These are phyloP conservation scores for Musa itinerans DNA, from an alignment of 176 grass and related monocot species.

Conservation along the genomic window DNA sequence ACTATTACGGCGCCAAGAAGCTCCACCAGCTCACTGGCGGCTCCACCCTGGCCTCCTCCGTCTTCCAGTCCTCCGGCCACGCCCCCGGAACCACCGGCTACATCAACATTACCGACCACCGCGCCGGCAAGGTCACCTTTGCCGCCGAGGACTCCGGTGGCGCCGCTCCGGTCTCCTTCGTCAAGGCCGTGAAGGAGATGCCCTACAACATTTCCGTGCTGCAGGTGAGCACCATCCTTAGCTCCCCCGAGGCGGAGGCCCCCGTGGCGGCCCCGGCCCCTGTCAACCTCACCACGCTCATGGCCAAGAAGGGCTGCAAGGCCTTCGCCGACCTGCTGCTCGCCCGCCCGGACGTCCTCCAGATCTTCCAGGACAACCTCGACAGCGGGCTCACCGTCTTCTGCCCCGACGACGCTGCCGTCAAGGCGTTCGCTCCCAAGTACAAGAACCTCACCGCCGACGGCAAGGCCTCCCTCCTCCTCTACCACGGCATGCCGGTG, in stretches of 20 bases:
- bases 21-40: conserved; percentile 69
- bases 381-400: conserved; percentile 14
- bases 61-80: conserved; percentile 77
- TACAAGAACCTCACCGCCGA: conserved; percentile 18
- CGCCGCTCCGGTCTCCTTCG: conserved; percentile 18
- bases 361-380: conserved; percentile 12
- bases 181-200: conserved; percentile 53
- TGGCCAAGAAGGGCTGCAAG: conserved; percentile 9
- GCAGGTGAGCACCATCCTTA: conserved; percentile 36
- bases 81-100: conserved; percentile 58
- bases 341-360: not conserved
- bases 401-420: conserved; percentile 8
- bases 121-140: conserved; percentile 50
- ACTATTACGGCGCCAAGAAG: conserved; percentile 93
- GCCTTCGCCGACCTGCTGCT: conserved; percentile 8
- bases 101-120: conserved; percentile 69
- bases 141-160: conserved; percentile 39
- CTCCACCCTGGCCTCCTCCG: conserved; percentile 56
- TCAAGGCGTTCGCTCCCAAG: conserved; percentile 15
- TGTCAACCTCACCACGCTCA: conserved; percentile 19
- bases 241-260: conserved; percentile 26
- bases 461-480: conserved; percentile 9
- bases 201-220: conserved; percentile 57
- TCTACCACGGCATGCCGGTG: conserved; percentile 10
- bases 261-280: conserved; percentile 1